Evolutionary conservation across 345 rosid genomes (phyloP).

Genomic region (Hibiscus tridactylites): DNA sequence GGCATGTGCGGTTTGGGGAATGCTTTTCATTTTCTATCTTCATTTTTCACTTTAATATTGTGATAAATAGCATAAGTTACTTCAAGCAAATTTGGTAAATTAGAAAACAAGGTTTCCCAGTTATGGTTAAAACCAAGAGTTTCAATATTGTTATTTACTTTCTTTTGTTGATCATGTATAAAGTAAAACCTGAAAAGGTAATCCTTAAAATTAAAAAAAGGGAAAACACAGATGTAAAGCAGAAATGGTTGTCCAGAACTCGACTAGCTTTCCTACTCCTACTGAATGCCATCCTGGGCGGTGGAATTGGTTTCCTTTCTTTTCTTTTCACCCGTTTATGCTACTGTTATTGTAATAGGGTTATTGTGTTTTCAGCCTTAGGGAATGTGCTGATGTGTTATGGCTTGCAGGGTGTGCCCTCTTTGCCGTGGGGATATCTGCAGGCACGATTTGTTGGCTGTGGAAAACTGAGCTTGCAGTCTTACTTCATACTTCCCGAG

Average conservation of each 20-base stretch:
- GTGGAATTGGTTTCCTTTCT: not conserved
- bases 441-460: conserved; percentile 37
- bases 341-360: not conserved
- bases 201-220: not conserved
- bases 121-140: not conserved
- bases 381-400: not conserved
- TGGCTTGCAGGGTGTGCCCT: conserved; percentile 77
- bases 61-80: not conserved
- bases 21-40: not conserved
- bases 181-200: not conserved
- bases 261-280: not conserved
- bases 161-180: not conserved
- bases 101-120: not conserved
- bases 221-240: not conserved
- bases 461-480: conserved; percentile 23
- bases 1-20: not conserved
- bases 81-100: not conserved
- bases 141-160: not conserved
- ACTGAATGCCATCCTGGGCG: not conserved
- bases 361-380: not conserved
- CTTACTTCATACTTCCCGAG: conserved; percentile 1
- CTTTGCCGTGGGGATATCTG: conserved; percentile 94
- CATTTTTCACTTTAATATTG: not conserved
- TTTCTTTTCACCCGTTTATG: not conserved
- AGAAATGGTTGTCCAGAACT: not conserved